Conservation (phyloP, 192 early-diverging fungal species). For the Linnemannia schmuckeri region DNA sequence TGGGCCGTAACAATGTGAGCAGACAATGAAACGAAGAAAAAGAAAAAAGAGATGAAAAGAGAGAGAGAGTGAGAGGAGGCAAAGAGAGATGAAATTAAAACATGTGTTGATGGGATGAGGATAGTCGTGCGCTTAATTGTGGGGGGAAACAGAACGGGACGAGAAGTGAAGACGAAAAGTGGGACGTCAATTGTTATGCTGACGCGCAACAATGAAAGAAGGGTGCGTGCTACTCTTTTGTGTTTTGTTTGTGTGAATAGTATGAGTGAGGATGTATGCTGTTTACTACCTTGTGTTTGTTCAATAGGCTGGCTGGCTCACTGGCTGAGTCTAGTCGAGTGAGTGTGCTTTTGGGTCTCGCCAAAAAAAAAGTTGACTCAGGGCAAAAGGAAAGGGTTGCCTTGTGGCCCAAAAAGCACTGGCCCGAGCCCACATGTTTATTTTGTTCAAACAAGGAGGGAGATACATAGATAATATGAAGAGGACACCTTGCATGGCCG, state of each 20-base stretch:
- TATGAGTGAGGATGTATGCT: background rate
- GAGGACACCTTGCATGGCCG: background rate
- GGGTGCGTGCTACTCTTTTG: background rate
- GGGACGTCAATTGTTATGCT: background rate
- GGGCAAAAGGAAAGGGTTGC: background rate
- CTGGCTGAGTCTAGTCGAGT: background rate
- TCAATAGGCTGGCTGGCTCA: background rate
- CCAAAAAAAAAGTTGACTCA: conserved; percentile 1
- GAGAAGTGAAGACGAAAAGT: background rate
- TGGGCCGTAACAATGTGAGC: background rate
- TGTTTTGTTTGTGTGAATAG: background rate
- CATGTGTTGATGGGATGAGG: background rate
- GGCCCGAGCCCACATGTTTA: conserved; percentile 11
- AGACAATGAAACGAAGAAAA: background rate
- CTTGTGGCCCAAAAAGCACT: background rate
- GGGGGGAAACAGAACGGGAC: background rate
- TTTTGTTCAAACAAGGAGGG: background rate
- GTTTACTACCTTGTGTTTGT: background rate
- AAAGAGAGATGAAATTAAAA: background rate
- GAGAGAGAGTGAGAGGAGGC: no score
- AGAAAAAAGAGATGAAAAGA: background rate
- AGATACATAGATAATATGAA: background rate
- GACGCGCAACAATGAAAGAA: background rate
- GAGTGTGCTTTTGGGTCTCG: background rate
- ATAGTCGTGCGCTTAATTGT: background rate